phyloP scores from a whole-genome alignment of 2,329 filamentous ascomycete species.

The Pezicula rhizophila region DNA sequence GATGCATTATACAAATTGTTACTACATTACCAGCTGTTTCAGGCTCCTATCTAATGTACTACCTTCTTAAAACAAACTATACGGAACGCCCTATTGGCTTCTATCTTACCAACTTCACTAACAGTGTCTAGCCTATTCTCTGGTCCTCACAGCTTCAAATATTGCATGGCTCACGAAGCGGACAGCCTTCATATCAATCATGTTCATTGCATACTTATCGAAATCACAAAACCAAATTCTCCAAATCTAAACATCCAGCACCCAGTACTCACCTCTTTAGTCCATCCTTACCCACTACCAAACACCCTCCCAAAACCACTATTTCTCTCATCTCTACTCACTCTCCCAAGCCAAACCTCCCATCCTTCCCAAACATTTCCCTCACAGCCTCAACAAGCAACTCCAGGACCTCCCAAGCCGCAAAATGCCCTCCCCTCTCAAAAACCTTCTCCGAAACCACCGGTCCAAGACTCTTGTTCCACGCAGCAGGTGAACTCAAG shows the following conservation, averaged over 20 bases:
- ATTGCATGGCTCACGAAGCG: conserved; percentile 61
- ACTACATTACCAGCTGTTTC: not conserved
- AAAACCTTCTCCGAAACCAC: conserved; percentile 45
- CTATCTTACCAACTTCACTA: not conserved
- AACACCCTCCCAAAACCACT: too few relatives aligned
- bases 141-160: conserved; percentile 50
- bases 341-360: conserved; percentile 9
- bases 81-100: not conserved
- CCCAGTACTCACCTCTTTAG: too few relatives aligned
- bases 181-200: conserved; percentile 54
- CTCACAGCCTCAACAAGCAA: conserved; percentile 43
- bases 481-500: conserved; percentile 43
- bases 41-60: not conserved
- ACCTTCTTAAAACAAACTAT: not conserved
- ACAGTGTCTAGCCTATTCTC: not conserved
- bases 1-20: conserved; percentile 1
- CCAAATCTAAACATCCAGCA: too few relatives aligned
- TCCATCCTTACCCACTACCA: too few relatives aligned
- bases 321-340: too few relatives aligned
- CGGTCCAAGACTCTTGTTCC: conserved; percentile 47
- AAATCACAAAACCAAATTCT: too few relatives aligned
- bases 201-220: conserved; percentile 56
- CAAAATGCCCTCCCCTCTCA: conserved; percentile 40
- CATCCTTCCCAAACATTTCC: conserved; percentile 47
- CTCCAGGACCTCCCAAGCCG: conserved; percentile 49